Evolutionary conservation across 805 yeast species (phyloP), one percentile per base, ranked within the genome.

Genomic region (Barnettozyma californica): DNA sequence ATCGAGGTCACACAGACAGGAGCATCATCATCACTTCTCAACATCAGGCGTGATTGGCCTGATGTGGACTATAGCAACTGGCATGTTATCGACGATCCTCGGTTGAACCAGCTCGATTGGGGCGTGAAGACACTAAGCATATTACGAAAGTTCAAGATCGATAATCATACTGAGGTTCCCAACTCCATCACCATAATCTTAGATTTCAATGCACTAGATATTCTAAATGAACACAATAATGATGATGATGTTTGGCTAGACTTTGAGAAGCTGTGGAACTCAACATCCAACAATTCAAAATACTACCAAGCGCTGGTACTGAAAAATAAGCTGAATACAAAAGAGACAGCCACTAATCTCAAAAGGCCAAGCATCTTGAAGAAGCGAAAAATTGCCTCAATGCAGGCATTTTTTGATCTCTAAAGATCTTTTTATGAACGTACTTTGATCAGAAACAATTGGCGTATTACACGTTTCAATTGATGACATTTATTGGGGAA

Each of bases 371-470:
- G 23, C 44, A 43, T 19, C 26, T 48, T 47, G 49, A 49, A 48
- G 42, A 45, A 45, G 16, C 21, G 37, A 8, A 37, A 49, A 20
- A 45, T 46, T 9, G 47, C 45, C 9, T 48, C 48, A 8, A 44
- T 54, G 13, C 53, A 53, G 14, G 46, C 56, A 2, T 60, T 60
- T 46, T 60, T 59, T 46, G 62, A 58, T 27, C 31, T 59, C 10
- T 51, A 41, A 49, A 21, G 21, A 38, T 20, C 18, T 19, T 5
- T 19, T n/a, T n/a, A n/a, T n/a, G n/a, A n/a, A n/a, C n/a, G n/a
- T n/a, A n/a, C n/a, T n/a, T n/a, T n/a, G n/a, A n/a, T n/a, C n/a
- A n/a, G n/a, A n/a, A n/a, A n/a, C n/a, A n/a, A n/a, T n/a, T n/a
- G n/a, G n/a, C n/a, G n/a, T n/a, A n/a, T n/a, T n/a, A n/a, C n/a